Evolutionary conservation across 1,284 basidiomycete species (phyloP), one percentile per base, ranked within the genome.

Genomic region (Wallemia ichthyophaga): DNA sequence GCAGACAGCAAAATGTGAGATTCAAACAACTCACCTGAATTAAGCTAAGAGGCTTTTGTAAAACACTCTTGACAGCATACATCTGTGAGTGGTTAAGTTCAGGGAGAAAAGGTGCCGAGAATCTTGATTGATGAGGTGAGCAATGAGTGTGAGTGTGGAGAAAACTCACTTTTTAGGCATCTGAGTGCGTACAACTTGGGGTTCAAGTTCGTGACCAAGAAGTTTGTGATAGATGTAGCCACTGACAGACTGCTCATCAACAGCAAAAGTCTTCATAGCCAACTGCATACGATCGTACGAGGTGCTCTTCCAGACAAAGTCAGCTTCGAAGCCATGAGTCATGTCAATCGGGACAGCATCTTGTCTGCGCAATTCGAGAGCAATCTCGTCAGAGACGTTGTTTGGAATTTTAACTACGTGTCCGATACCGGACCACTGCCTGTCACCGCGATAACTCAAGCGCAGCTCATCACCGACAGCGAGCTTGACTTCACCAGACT

Each of bases 331-430:
- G 65, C 88, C 86, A 67, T 92, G 86, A 0, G 86, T 92, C 72
- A 89, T 80, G 58, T 98, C 89, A 23, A 82, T 79, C 1, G 94
- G 94, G 3, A 94, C 91, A n/a, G 85, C 86, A 63, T 96, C 91
- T 2, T 84, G 81, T 59, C 84, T 76, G 61, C 88, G 76, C 56
- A 99, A 74, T 70, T 99, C 94, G 62, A 98, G 74, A 2, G 83
- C 91, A 67, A 99, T 91, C 72, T 98, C 94, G 69, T 98, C 94
- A 17, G 91, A 95, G 17, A 94, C 82, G 69, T 95, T 96, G 72
- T 98, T 96, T n/a, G 92, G 92, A 60, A 96, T 88, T 75, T 98
- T 98, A 74, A 96, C 82, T 63, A 99, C 94, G 71, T 95, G 89
- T 0, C 94, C 92, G 23, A 91, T 83, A 1, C 91, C 91, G 66